Evolutionary conservation across 2,329 filamentous ascomycete species (phyloP), one percentile per base, ranked within the genome.

Genomic region (Scleromitrula shiraiana): DNA sequence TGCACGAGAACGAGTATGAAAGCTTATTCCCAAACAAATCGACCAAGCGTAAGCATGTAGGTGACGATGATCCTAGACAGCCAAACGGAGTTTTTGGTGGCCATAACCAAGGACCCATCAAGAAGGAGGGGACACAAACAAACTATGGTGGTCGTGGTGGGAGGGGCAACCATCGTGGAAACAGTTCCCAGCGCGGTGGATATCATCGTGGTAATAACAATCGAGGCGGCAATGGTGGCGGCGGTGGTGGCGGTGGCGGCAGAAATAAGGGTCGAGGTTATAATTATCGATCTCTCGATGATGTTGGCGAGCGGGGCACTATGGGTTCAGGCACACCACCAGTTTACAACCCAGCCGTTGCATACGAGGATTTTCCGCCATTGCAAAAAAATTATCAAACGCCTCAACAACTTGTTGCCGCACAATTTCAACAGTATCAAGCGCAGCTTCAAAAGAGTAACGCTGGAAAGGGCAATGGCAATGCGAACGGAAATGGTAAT

Each of bases 221-320:
- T 45, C 37, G 38, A 15, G 27, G 37, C 12, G 67, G 68, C 22
- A 52, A 49, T 26, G 53, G 56, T 22, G 50, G 53, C 7, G 48
- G 57, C 12, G 54, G 62, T 9, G 43, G 58, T 29, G 58, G 66
- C 24, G 67, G 70, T 45, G 65, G 70, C 41, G 62, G 67, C 35
- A 59, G 55, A 15, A 67, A 69, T 5, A 64, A 75, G 39, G 70
- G 75, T 9, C 68, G 75, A 22, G 68, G 70, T 49, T 70, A 73
- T 52, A 68, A 71, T 37, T 87, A 88, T 62, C 74, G 76, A 49
- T 86, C 82, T 2, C 70, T 87, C 2, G 83, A 87, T 61, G 83
- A 88, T 56, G 71, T 81, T 23, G 61, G 68, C 40, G 71, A 73
- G 37, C 68, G 71, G 29, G 67, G 66, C 24, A 69, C 68, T 8